Evolutionary conservation across 2,329 filamentous ascomycete genomes (phyloP), one percentile per base, ranked within the genome.

Genomic region (Acephala macrosclerotiorum): DNA sequence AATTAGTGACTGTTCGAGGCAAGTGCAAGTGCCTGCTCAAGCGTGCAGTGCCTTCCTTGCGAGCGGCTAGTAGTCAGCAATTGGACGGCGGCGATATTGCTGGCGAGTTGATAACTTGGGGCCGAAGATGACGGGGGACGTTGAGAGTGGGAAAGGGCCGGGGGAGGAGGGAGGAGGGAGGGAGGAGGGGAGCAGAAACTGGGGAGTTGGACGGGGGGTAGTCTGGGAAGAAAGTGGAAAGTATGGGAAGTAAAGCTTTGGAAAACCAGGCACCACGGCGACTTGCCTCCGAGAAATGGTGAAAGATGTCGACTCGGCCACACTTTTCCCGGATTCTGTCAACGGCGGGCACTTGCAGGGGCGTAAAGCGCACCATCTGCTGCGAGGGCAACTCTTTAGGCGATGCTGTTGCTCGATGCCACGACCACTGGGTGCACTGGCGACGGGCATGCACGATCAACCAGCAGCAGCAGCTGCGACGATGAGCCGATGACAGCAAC

Each of bases 301-400:
- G 33, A 55, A 22, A 49, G 45, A 49, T 7, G 7, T 55, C 26
- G 22, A 33, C 29, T 57, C 55, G 55, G 29, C 55, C 33, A 38
- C 29, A 66, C 66, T 60, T 58, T 68, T 65, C 66, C 66, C 66
- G 66, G n/a, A 61, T 33, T 66, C 42, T 56, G 66, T 63, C 53
- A 20, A 58, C 33, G 33, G 49, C 49, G 49, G 49, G 49, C 49
- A 53, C 49, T 53, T 53, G 49, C 49, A 53, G 49, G 49, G 49
- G 49, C 49, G 49, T 22, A 49, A 49, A 49, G 45, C 25, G 49
- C 22, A 18, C 25, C 29, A n/a, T n/a, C 25, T 57, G 35, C 3
- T 33, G 29, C 29, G 29, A 33, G 29, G 29, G 29, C 29, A 33
- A 9, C 29, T 49, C 25, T 25, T 49, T 26, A 8, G 45, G 20